Base-by-base conservation (phyloP, 306 rosid species). In the Herpetospermum pedunculosum region DNA sequence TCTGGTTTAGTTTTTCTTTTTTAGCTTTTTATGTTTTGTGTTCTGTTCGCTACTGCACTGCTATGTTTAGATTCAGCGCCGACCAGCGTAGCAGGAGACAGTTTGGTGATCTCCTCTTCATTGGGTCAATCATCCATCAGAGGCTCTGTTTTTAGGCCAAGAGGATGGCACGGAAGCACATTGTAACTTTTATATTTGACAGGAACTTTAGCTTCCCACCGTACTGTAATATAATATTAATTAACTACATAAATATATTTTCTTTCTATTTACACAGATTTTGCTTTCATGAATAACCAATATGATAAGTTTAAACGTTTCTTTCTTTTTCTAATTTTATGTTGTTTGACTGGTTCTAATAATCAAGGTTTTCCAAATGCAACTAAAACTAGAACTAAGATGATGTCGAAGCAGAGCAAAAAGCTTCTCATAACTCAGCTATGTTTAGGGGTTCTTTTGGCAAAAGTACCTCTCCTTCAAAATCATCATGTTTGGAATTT, bases 81-180 rank as follows among this genome's bases (percentile, higher is more conserved):
- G 44, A 80, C 75, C 83, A 74, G 46, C 19, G 79, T 53, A 80
- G 92, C 75, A 83, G 93, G 96, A 83, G 87, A 92, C 87, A 57
- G 82, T 92, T 92, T 89, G 79, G 87, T 86, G 90, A 88, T 82
- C 88, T 86, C 89, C 81, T 59, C 55, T 11, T 40, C 81, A 74
- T 70, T 26, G 69, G 77, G 77, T 76, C 82, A 65, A 65, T 60
- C 68, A 40, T 60, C 81, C 82, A 65, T 83, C 78, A 15, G 48
- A 90, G 78, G 85, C 90, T 68, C 77, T 49, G 72, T 91, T 84
- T 88, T 85, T 81, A 77, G 76, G 97, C 88, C 87, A 82, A 64
- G 21, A 70, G 62, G 69, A 60, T 60, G 69, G 69, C 73, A 77
- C 82, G 82, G 70, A 78, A 70, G 75, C 29, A 52, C 49, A 18